A percentile compares a stretch with the other conserved stretches of the same genome.
These are phyloP conservation scores for Pythium sp. DNA, from an alignment of 352 stramenopile species.

Conservation along the genomic window DNA sequence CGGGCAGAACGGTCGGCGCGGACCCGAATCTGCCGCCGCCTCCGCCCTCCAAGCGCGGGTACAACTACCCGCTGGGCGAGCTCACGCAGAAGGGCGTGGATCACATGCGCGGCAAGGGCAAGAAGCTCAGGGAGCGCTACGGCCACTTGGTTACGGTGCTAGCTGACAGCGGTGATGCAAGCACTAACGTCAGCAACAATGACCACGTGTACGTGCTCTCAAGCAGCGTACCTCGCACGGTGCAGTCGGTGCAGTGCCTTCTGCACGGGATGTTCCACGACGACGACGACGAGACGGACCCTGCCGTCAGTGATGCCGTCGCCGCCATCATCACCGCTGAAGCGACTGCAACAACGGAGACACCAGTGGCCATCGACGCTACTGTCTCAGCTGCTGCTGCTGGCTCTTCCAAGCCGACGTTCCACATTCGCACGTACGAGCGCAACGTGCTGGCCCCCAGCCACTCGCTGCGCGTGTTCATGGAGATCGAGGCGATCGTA, in stretches of 20 bases:
- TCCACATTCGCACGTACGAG: constrained; percentile 62
- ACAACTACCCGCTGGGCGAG: constrained; percentile 48
- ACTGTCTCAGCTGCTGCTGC: background rate
- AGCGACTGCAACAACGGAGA: background rate
- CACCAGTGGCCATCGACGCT: background rate
- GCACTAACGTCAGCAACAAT: constrained; percentile 15
- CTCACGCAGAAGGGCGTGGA: constrained; percentile 65
- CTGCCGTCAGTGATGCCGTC: background rate
- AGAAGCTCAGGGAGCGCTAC: constrained; percentile 45
- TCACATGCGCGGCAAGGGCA: constrained; percentile 70
- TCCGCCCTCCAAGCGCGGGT: constrained; percentile 33
- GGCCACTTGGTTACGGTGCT: constrained; percentile 29
- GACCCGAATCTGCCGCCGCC: constrained; percentile 42
- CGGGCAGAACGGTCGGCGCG: constrained; percentile 46
- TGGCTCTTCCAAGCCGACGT: constrained; percentile 24
- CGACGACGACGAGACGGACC: constrained; percentile 11
- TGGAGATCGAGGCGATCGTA: constrained; percentile 68
- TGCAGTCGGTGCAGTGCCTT: constrained; percentile 77
- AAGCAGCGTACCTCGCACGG: constrained; percentile 68
- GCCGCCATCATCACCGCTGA: background rate
- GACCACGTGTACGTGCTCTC: constrained; percentile 75
- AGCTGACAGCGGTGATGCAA: no score
- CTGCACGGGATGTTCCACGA: constrained; percentile 70
- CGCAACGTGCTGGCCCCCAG: constrained; percentile 60
- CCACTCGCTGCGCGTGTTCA: constrained; percentile 66